Base-by-base conservation (phyloP, 2,329 filamentous ascomycete genomes). In the Trichoderma koningiopsis region DNA sequence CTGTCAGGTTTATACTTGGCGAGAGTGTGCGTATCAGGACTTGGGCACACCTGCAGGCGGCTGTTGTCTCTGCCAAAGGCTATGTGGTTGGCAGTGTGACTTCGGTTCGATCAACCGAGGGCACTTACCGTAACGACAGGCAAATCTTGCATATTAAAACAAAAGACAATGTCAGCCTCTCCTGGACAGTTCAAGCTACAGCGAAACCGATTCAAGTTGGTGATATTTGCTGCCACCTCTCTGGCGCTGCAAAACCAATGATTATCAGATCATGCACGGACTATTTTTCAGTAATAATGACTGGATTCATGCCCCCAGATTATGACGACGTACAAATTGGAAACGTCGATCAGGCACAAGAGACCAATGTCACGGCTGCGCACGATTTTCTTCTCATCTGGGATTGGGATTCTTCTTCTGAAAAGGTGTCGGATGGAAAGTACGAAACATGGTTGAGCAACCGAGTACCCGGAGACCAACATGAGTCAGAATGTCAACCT, bases 301-400 rank as follows among this genome's bases (percentile, higher is more conserved):
- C 58, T 29, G 35, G 37, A 2, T n/a, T 67, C 10, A 52, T 16
- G 14, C 40, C 33, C 24, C 52, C 24, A 1, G 11, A 31, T 1
- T 31, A 59, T 11, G 29, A 14, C 0, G 2, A 7, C 37, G 27
- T 33, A 27, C 19, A 31, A 2, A 16, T 8, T n/a, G 27, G 2
- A 33, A 22, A 27, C 1, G 0, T 29, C 0, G 55, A 29, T 10
- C 5, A 10, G 29, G 16, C 35, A n/a, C 29, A 27, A 16, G n/a
- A 13, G 33, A 19, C 29, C 16, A 27, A 8, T 11, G 29, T 0
- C 5, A 35, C 64, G 4, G 59, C 43, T 33, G 0, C 19, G 1
- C 40, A 52, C 6, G 55, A 67, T 11, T 59, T 67, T 35, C 8
- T 67, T 11, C 64, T 67, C 35, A 22, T 67, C 16, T 67, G 64